Percentiles rank a stretch among this genome's conserved stretches.
Conservation (phyloP, 805 yeast genomes). For the Candida ulmi region DNA sequence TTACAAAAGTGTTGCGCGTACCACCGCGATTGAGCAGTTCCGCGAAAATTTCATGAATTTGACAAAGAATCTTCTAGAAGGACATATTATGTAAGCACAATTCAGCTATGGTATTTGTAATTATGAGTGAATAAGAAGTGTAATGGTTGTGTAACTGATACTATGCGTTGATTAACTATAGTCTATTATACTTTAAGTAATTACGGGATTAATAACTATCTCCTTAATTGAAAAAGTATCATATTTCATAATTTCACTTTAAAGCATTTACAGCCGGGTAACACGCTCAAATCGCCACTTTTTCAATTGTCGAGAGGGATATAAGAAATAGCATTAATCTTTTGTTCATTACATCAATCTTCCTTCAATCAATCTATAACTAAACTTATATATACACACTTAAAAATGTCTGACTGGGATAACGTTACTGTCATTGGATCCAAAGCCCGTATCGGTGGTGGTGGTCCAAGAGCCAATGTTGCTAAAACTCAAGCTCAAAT, state of each 20-base stretch:
- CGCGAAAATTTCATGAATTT: too few species aligned
- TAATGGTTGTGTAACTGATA: too few species aligned
- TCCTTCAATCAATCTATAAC: neutral
- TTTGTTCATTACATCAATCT: neutral
- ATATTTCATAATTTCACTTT: neutral
- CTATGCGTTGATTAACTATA: too few species aligned
- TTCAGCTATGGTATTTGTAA: too few species aligned
- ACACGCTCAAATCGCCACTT: neutral
- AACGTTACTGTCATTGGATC: constrained; percentile 82
- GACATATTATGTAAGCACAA: too few species aligned
- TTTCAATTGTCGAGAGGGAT: neutral
- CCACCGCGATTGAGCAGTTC: constrained; percentile 1
- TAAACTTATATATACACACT: neutral
- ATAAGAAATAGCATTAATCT: neutral
- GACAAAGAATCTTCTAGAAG: neutral
- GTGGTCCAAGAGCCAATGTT: constrained; percentile 82
- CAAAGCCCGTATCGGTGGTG: constrained; percentile 81
- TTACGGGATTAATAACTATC: too few species aligned
- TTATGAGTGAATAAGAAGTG: too few species aligned
- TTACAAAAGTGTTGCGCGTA: constrained; percentile 5
- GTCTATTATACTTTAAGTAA: too few species aligned
- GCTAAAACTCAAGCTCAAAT: constrained; percentile 73
- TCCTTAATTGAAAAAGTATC: too few species aligned
- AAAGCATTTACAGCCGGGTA: neutral
- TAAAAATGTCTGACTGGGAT: constrained; percentile 78